Evolutionary conservation across 345 rosid species (phyloP).

Genomic region (Jatropha curcas): DNA sequence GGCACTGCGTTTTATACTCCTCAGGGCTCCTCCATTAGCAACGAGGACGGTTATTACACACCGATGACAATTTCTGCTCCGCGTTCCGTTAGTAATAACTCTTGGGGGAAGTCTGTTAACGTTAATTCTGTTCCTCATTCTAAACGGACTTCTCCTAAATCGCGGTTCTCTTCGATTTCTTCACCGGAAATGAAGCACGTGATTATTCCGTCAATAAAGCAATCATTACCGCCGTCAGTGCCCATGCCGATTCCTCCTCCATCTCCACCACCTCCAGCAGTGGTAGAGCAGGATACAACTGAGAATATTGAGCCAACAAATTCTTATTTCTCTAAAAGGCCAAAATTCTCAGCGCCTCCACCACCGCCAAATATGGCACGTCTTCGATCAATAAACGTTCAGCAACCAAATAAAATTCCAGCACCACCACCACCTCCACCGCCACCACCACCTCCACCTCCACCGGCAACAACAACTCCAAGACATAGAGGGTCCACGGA

Average conservation of each 20-base stretch:
- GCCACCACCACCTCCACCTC: conserved; percentile 36
- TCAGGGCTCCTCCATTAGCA: conserved; percentile 64
- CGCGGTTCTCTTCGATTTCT: conserved; percentile 47
- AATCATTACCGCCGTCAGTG: conserved; percentile 23
- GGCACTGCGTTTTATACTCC: conserved; percentile 76
- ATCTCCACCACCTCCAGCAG: conserved; percentile 23
- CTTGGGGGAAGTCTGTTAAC: conserved; percentile 11
- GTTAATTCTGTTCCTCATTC: conserved; percentile 59
- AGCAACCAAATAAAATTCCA: conserved; percentile 31
- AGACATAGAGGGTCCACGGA: conserved; percentile 39
- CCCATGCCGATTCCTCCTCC: too few species aligned
- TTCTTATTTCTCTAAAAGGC: conserved; percentile 43
- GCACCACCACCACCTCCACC: conserved; percentile 55
- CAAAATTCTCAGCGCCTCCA: conserved; percentile 73
- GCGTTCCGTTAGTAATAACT: conserved; percentile 26
- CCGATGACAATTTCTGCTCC: conserved; percentile 31
- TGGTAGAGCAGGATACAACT: conserved; percentile 13
- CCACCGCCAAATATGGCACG: conserved; percentile 89
- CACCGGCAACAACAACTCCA: conserved; percentile 23
- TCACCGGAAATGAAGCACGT: conserved; percentile 95
- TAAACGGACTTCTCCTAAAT: conserved; percentile 80
- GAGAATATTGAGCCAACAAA: conserved; percentile 23
- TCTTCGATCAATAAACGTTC: conserved; percentile 60
- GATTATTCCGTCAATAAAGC: conserved; percentile 75
- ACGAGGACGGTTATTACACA: conserved; percentile 65